Conservation (phyloP, 1,139 yeast genomes). For the Arxiozyma heterogenica region DNA sequence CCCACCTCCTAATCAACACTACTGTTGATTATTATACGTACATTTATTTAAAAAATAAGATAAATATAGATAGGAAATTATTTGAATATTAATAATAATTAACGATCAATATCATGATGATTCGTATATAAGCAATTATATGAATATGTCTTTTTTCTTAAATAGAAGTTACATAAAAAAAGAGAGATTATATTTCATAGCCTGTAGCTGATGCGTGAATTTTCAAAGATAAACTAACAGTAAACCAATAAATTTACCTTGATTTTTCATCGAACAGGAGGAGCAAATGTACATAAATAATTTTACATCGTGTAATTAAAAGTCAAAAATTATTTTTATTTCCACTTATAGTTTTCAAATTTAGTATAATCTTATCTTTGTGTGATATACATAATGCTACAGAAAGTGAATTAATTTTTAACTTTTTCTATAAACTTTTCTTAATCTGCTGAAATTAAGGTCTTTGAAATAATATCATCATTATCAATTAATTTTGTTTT, state of each 20-base stretch:
- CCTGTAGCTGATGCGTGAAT: not conserved
- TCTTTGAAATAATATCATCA: not conserved
- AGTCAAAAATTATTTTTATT: too few relatives aligned
- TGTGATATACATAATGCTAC: not conserved
- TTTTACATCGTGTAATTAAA: too few relatives aligned
- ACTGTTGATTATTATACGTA: not conserved
- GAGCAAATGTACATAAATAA: too few relatives aligned
- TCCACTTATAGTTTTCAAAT: too few relatives aligned
- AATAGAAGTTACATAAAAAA: not conserved
- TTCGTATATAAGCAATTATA: not conserved
- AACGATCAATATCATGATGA: not conserved
- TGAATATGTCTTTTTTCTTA: not conserved
- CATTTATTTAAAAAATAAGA: not conserved
- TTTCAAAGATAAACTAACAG: not conserved
- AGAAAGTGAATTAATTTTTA: not conserved
- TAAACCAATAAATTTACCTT: too few relatives aligned
- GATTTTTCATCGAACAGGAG: too few relatives aligned
- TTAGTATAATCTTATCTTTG: too few relatives aligned
- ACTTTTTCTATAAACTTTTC: not conserved
- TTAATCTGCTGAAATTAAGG: not conserved
- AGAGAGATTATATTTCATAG: too few relatives aligned
- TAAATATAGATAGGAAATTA: not conserved
- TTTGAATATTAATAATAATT: too few relatives aligned
- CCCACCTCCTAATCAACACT: not conserved
- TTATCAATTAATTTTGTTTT: conserved; percentile 1